phyloP scores from a whole-genome alignment of 2,329 filamentous ascomycete species.

The Diaporthe sp. region DNA sequence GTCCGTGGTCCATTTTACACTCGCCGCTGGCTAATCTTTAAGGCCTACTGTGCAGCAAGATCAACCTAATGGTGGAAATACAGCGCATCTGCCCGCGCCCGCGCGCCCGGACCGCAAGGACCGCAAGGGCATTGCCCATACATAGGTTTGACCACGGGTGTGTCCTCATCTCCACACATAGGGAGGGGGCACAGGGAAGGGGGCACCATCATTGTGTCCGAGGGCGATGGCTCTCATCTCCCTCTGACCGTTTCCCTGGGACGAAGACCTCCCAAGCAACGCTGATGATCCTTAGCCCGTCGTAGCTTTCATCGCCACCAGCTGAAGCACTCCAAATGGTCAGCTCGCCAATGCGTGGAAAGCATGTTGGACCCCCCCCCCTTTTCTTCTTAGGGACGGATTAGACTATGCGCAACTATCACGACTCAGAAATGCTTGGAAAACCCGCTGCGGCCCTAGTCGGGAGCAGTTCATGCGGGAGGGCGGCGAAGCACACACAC shows the following conservation, averaged over 20 bases:
- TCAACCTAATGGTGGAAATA: not conserved
- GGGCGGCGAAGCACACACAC: slow-evolving; percentile 10
- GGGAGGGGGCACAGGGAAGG: not conserved
- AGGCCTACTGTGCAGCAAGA: not conserved
- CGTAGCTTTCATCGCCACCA: slow-evolving; percentile 6
- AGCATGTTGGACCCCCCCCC: not conserved
- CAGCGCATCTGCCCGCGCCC: not conserved
- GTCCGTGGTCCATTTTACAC: not conserved
- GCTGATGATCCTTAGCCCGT: not conserved
- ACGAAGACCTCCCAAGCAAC: not conserved
- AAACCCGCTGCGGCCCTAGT: not conserved
- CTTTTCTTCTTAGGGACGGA: not conserved
- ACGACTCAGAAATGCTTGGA: not conserved
- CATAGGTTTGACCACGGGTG: not conserved
- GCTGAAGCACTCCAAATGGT: not conserved
- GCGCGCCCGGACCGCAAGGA: not conserved
- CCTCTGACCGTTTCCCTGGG: not conserved
- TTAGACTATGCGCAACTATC: not conserved
- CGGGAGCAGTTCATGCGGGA: not conserved
- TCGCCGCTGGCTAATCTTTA: not conserved
- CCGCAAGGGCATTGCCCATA: not conserved
- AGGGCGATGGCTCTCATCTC: not conserved
- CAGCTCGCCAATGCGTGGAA: slow-evolving; percentile 6
- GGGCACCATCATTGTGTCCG: not conserved
- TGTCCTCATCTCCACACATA: not conserved